These are phyloP conservation scores for Oleoguttula mirabilis DNA, from an alignment of 495 filamentous ascomycete species.

Conservation along the genomic window DNA sequence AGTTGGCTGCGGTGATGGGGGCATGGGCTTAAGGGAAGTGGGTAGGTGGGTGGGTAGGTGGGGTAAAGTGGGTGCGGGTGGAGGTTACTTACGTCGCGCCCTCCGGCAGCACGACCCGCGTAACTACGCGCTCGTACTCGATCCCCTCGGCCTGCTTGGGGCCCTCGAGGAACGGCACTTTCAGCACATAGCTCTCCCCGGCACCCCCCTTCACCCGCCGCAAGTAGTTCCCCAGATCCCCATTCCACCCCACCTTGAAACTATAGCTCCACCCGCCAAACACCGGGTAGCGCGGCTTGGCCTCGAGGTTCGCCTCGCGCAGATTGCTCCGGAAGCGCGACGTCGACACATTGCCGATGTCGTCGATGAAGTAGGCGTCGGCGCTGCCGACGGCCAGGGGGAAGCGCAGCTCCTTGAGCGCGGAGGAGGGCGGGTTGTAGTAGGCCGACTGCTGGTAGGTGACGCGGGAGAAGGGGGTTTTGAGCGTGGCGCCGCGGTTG, in stretches of 20 bases:
- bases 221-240: slow-evolving; percentile 62
- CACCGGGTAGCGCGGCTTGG: slow-evolving; percentile 83
- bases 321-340: slow-evolving; percentile 70
- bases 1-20: slow-evolving; percentile 18
- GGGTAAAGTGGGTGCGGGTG: no score
- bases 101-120: slow-evolving; percentile 80
- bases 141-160: slow-evolving; percentile 73
- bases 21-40: not conserved
- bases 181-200: slow-evolving; percentile 64
- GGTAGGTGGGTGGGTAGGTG: no score
- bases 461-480: slow-evolving; percentile 75
- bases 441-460: slow-evolving; percentile 66
- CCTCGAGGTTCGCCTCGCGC: slow-evolving; percentile 70
- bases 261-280: slow-evolving; percentile 98
- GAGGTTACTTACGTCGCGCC: slow-evolving; percentile 77
- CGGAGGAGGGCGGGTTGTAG: slow-evolving; percentile 60
- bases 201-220: slow-evolving; percentile 43
- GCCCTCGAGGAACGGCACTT: slow-evolving; percentile 91
- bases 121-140: slow-evolving; percentile 67
- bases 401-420: slow-evolving; percentile 70
- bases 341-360: slow-evolving; percentile 94
- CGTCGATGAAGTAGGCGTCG: slow-evolving; percentile 89
- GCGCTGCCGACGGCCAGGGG: slow-evolving; percentile 64
- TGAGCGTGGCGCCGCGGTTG: slow-evolving; percentile 74
- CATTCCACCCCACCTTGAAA: slow-evolving; percentile 91